Percentiles rank a stretch among this genome's conserved stretches.
These are phyloP conservation scores for Botrytis squamosa DNA, from an alignment of 2,329 filamentous ascomycete genomes.

Conservation along the genomic window DNA sequence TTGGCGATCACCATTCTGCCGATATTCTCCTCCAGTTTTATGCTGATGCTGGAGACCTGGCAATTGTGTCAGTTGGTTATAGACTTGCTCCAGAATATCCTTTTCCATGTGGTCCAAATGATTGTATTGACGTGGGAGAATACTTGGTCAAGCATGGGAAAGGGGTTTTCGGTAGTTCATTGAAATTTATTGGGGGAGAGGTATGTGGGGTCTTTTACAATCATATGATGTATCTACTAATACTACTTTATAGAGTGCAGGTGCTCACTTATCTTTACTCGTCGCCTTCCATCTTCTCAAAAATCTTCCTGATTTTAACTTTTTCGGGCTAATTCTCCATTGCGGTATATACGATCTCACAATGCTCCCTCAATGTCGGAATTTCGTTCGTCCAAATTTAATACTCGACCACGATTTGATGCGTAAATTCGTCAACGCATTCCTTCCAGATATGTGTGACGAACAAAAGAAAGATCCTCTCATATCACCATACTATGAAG, in stretches of 20 bases:
- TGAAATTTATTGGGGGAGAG: slow-evolving; percentile 49
- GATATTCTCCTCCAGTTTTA: slow-evolving; percentile 47
- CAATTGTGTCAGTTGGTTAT: slow-evolving; percentile 57
- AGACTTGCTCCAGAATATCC: slow-evolving; percentile 59
- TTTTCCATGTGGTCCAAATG: slow-evolving; percentile 53
- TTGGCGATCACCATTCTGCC: slow-evolving; percentile 35
- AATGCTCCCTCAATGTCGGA: slow-evolving; percentile 43
- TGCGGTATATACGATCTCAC: slow-evolving; percentile 53
- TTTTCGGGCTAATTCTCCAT: slow-evolving; percentile 52
- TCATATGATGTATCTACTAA: slow-evolving; percentile 4
- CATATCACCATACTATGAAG: slow-evolving; percentile 51
- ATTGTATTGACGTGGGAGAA: slow-evolving; percentile 56
- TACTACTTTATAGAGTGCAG: slow-evolving; percentile 45
- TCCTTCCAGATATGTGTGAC: slow-evolving; percentile 44
- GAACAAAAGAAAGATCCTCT: slow-evolving; percentile 46
- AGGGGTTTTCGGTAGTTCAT: slow-evolving; percentile 43
- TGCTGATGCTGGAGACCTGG: slow-evolving; percentile 49
- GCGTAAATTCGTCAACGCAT: slow-evolving; percentile 46
- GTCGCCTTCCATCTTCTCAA: slow-evolving; percentile 49
- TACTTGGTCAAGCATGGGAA: slow-evolving; percentile 51
- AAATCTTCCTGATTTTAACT: slow-evolving; percentile 41
- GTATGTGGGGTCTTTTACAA: slow-evolving; percentile 28
- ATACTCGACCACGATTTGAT: slow-evolving; percentile 50
- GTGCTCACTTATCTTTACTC: slow-evolving; percentile 49
- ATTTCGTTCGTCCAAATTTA: slow-evolving; percentile 24